phyloP scores from a whole-genome alignment of 805 yeast species.

The Candida insectorum region DNA sequence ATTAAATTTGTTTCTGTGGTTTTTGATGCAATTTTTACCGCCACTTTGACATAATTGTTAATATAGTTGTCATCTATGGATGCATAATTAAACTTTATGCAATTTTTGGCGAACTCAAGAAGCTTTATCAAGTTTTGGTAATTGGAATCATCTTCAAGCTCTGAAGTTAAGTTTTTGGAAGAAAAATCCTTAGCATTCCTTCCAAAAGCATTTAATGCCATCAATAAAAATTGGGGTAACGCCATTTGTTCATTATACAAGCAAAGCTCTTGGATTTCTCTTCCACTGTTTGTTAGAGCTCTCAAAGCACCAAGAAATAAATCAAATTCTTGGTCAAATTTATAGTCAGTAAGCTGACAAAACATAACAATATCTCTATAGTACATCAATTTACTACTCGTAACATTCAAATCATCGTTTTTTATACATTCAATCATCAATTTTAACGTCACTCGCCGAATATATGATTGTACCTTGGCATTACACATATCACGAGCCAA shows the following conservation, averaged over 20 bases:
- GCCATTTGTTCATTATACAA: constrained; percentile 35
- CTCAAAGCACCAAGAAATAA: constrained; percentile 46
- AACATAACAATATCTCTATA: constrained; percentile 54
- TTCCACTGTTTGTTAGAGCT: constrained; percentile 50
- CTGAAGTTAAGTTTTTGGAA: constrained; percentile 5
- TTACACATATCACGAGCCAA: constrained; percentile 54
- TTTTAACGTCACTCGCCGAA: constrained; percentile 46
- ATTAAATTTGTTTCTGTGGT: constrained; percentile 38
- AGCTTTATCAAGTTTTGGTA: constrained; percentile 14
- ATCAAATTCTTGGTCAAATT: constrained; percentile 49
- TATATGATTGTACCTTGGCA: constrained; percentile 27
- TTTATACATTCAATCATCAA: constrained; percentile 55
- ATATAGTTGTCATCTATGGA: constrained; percentile 39
- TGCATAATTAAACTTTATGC: constrained; percentile 47
- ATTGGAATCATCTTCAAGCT: constrained; percentile 8
- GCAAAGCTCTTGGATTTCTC: constrained; percentile 49
- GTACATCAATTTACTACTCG: constrained; percentile 49
- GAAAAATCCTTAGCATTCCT: constrained; percentile 9
- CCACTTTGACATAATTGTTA: constrained; percentile 24
- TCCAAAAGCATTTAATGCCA: constrained; percentile 12
- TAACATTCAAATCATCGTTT: constrained; percentile 47
- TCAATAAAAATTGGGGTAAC: constrained; percentile 16
- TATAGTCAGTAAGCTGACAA: constrained; percentile 31
- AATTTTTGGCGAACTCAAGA: constrained; percentile 37
- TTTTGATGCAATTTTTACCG: constrained; percentile 35